Evolutionary conservation across 2,329 filamentous ascomycete genomes (phyloP), one percentile per base, ranked within the genome.

Genomic region (Leptosphaerulina australis): DNA sequence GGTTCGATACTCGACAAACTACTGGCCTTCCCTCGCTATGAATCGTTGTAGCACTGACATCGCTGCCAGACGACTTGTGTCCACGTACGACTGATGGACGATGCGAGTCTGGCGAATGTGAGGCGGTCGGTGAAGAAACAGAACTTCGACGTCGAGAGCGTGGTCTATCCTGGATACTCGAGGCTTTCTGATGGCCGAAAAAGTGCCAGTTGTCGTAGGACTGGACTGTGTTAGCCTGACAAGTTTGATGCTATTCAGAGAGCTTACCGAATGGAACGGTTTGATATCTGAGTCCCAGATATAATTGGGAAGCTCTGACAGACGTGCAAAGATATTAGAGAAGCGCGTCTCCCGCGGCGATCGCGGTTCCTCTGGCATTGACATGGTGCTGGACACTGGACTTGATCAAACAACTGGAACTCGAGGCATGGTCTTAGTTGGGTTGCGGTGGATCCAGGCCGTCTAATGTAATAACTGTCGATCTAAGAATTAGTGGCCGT

Each of bases 171-270:
- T 24, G 60, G 44, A 34, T 45, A 14, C 34, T 53, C 29, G 53
- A 34, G 14, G 62, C 41, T 43, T 66, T 68, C 28, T 72, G 64
- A 44, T 61, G 50, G 22, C 77, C 78, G 55, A 76, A 77, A 56
- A 79, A 76, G 62, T 80, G 77, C 91, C 92, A 97, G 77, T 92
- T 91, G 71, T 95, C 91, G 74, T 96, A 97, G 63, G 86, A 90
- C 40, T 83, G 76, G 15, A 26, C 21, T 24, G 18, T 9, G 55
- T 70, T 50, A 69, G 65, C 52, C 17, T 24, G 33, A 31, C 25
- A 18, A 20, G 20, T 8, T 2, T 11, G 5, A 20, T 12, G 29
- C 20, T 11, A n/a, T 14, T 9, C 39, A 25, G 22, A 20, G 17
- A n/a, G 46, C 69, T 53, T 52, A 75, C 76, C 26, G 75, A 77